Evolutionary conservation across 2,329 filamentous ascomycete species (phyloP), one percentile per base, ranked within the genome.

Genomic region (Cladosporium cucumerinum): DNA sequence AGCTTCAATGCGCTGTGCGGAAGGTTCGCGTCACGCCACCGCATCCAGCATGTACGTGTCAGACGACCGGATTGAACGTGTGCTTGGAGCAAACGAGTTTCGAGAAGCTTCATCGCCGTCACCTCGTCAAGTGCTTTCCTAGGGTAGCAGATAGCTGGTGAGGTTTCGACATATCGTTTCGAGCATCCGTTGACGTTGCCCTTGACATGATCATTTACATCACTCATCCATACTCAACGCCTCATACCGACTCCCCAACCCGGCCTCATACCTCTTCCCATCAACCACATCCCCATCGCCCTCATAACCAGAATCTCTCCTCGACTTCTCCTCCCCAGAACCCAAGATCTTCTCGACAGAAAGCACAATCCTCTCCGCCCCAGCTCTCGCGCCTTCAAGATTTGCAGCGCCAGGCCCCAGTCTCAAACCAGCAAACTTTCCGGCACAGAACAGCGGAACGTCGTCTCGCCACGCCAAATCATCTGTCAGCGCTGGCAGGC

Each of bases 351-450:
- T 86, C 68, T 89, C 84, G 58, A 92, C 82, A 1, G 85, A 86
- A 88, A 89, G 91, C 0, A 86, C 86, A 55, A 92, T 86, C 58
- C 90, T 83, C 78, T 93, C 91, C 0, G 90, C 90, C 0, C 89
- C 89, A 28, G 88, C 73, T 68, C 90, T 84, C 3, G 89, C 89
- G 0, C 91, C 91, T 30, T 89, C 90, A 3, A 93, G 79, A 73
- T 93, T 93, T 0, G 85, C 86, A 0, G 89, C 89, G 0, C 87
- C 89, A 12, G 91, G 90, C 0, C 91, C 90, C 0, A 94, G 78
- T 64, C 87, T 82, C 69, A 94, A 74, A 0, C 83, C 86, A 0
- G 88, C 90, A 39, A 93, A 77, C 61, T 86, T 82, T 1, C 89
- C 91, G 0, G 88, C 87, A 65, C 91, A 77, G 72, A 92, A 93